phyloP scores from a whole-genome alignment of 2,329 filamentous ascomycete species.

The Alternaria arborescens region DNA sequence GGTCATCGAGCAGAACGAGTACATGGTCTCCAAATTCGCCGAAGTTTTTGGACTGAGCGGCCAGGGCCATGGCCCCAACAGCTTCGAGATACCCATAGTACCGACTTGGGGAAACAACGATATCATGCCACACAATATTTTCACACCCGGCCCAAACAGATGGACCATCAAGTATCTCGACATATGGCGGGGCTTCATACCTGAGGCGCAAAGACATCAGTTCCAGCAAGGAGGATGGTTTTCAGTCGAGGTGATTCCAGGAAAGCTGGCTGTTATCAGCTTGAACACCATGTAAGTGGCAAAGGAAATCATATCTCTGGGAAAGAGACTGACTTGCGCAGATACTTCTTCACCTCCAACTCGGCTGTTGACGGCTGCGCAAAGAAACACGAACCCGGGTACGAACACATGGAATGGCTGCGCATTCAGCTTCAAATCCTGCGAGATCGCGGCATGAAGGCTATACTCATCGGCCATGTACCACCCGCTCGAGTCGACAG shows the following conservation, averaged over 20 bases:
- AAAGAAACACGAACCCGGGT: constrained; percentile 81
- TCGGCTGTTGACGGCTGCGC: constrained; percentile 92
- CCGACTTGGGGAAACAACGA: constrained; percentile 98
- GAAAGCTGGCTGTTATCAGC: constrained; percentile 86
- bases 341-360: constrained; percentile 92
- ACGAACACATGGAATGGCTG: constrained; percentile 95
- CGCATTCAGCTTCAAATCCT: constrained; percentile 86
- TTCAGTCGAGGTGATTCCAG: constrained; percentile 87
- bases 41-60: constrained; percentile 70
- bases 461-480: constrained; percentile 92
- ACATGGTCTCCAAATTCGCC: constrained; percentile 77
- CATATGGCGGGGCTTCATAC: constrained; percentile 88
- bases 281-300: constrained; percentile 78
- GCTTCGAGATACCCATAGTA: constrained; percentile 79
- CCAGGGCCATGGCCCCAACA: constrained; percentile 56
- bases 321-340: constrained; percentile 22
- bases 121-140: constrained; percentile 95
- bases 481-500: constrained; percentile 85
- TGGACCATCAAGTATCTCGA: constrained; percentile 81
- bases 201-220: constrained; percentile 87
- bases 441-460: constrained; percentile 87
- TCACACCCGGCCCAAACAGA: constrained; percentile 82
- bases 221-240: constrained; percentile 97
- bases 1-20: constrained; percentile 79
- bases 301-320: no score